A percentile compares a stretch with the other conserved stretches of the same genome.
Evolutionary conservation across 2,329 filamentous ascomycete species (phyloP).

Genomic region (Mollisiaceae sp.): DNA sequence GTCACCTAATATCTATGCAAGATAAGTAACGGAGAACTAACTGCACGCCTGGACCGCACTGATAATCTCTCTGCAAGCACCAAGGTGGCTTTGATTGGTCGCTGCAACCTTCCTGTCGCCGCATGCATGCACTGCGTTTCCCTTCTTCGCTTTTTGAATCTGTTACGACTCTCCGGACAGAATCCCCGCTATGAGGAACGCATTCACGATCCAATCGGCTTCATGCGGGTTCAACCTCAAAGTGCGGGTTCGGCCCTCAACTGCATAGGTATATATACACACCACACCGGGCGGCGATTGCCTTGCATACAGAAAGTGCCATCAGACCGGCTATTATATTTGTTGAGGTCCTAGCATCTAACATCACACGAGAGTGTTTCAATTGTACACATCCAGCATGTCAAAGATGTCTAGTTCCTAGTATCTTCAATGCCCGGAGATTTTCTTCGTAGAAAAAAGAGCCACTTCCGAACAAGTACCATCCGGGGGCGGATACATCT

Average conservation of each 20-base stretch:
- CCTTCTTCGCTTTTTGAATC: not conserved
- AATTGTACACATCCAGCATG: not conserved
- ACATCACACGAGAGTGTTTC: not conserved
- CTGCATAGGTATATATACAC: not conserved
- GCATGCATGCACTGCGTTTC: not conserved
- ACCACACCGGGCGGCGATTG: not conserved
- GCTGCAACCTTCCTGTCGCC: constrained; percentile 2
- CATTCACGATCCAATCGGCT: not conserved
- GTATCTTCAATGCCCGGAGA: not conserved
- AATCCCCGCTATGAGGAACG: not conserved
- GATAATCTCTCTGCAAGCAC: not conserved
- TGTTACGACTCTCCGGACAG: not conserved
- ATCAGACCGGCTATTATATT: not conserved
- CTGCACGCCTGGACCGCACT: not conserved
- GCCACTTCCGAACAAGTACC: not conserved
- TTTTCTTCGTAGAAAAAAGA: not conserved
- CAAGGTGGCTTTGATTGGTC: not conserved
- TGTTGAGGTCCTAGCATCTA: not conserved
- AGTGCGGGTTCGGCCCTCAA: not conserved
- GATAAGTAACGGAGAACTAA: not conserved
- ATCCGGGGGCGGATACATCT: not conserved
- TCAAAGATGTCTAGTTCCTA: not conserved
- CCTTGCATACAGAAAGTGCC: not conserved
- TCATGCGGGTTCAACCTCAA: not conserved
- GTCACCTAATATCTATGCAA: not conserved